Evolutionary conservation across 2,329 filamentous ascomycete genomes (phyloP).

Genomic region (Elsinoe fawcettii): DNA sequence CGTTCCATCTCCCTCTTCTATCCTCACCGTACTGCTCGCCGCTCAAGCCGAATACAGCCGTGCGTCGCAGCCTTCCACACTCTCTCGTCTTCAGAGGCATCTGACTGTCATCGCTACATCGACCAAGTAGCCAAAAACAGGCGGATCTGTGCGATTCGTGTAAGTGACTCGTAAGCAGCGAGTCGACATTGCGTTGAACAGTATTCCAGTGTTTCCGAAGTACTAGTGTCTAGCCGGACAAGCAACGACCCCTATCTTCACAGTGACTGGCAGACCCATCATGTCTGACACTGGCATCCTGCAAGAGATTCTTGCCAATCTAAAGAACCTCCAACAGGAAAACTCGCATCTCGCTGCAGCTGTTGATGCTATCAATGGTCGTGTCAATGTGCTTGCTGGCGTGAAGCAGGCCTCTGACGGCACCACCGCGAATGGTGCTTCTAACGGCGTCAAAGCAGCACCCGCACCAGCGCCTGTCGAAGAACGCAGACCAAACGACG

Average conservation of each 20-base stretch:
- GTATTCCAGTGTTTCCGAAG: not conserved
- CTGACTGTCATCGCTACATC: no score
- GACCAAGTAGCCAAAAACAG: no score
- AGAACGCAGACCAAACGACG: not conserved
- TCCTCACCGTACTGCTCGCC: no score
- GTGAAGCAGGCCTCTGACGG: constrained; percentile 51
- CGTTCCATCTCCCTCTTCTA: not conserved
- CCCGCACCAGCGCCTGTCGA: not conserved
- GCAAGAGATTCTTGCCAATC: constrained; percentile 48
- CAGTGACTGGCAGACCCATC: not conserved
- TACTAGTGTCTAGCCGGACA: no score
- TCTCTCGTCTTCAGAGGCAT: no score
- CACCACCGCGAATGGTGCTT: constrained; percentile 30
- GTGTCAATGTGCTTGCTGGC: constrained; percentile 53
- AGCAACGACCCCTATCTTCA: not conserved
- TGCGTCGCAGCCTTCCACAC: no score
- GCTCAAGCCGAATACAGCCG: no score
- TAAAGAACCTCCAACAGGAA: constrained; percentile 50
- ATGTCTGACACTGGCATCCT: constrained; percentile 30
- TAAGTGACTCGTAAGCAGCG: no score
- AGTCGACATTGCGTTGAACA: not conserved
- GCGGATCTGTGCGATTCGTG: no score
- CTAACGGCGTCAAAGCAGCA: not conserved
- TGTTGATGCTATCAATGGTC: constrained; percentile 54
- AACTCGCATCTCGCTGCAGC: constrained; percentile 48